Base-by-base conservation (phyloP, 352 stramenopile genomes). In the Phytophthora tentaculata region DNA sequence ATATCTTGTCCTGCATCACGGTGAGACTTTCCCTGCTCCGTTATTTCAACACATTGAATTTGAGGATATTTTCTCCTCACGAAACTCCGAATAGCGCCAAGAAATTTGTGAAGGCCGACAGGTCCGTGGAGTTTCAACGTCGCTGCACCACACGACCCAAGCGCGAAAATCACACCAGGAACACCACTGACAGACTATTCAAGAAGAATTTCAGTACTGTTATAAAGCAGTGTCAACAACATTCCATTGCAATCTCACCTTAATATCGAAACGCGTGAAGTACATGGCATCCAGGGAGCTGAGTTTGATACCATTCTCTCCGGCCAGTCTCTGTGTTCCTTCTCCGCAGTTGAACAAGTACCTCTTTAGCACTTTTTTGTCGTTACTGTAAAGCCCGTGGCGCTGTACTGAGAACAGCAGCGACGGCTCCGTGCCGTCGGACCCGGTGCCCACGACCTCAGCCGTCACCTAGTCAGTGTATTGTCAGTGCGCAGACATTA, bases 281-380 rank as follows among this genome's bases (percentile, higher is more conserved):
- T 87, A 92, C 50, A 91, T 77, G 39, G 82, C 70, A 53, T 89
- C 82, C 20, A 92, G 71, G 8, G 82, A 88, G 54, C 74, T 83
- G 41, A 92, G 73, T 63, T 90, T 92, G 49, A 91, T 77, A 16
- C 81, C 73, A 64, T 89, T 90, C 59, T 92, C 84, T 26, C 82
- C 81, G 17, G 80, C 88, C 8, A 92, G 73, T 3, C 83, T 79
- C 47, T 91, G 82, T 5, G 83, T 90, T 20, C 83, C 81, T 67
- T 91, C 83, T 41, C 83, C 83, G 52, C 82, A 92, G 56, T 92
- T 91, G 65, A 92, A 91, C 12, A 92, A 49, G 28, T 91, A 90
- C 22, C 79, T 72, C 66, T 86, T 77, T 17, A 91, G 63, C 61
- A 90, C 65, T 49, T 73, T 86, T 28, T 77, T 66, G 48, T 92